Evolutionary conservation across 1,139 yeast species (phyloP), one percentile per base, ranked within the genome.

Genomic region (Hyphopichia wangnamkhiaoensis): DNA sequence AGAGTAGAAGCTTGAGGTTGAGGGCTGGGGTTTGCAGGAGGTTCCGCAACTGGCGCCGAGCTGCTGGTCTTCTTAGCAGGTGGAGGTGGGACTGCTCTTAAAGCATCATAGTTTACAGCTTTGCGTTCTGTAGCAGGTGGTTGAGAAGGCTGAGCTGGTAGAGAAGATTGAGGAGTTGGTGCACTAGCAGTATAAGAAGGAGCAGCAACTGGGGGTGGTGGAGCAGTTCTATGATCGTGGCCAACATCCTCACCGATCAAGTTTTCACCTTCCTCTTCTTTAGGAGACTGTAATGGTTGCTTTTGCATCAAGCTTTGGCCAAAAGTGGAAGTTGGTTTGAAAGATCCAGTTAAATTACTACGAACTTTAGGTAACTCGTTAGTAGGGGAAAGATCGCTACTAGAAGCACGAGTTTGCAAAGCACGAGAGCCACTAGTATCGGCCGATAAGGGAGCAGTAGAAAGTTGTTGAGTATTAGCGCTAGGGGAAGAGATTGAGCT

Each of bases 271-370:
- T 49, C 50, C 45, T 46, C 65, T 12, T 54, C 50, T 21, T 40
- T 44, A 7, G 60, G 50, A 17, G 56, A 41, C 2, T 48, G 31
- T 9, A 47, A 53, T 14, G 59, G 49, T 31, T 63, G 69, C 37
- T 62, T 66, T 31, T 65, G 56, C 45, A 74, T 50, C 45, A 82
- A 66, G 16, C 71, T 64, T 56, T 81, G 90, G 18, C 94, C 94
- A 65, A 85, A 85, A 24, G 70, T 64, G 0, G 91, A 83, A 2
- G 87, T 72, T 10, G 94, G 93, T 37, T 58, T 65, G 59, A 71
- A 63, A 37, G 74, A 54, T 43, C 69, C 58, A 42, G 74, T 49
- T 53, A 70, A 49, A 49, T 59, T 53, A 48, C 59, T 56, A 32
- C 74, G 67, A n/a, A 65, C 65, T 46, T 59, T 68, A 16, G 76